Conservation (phyloP, 495 filamentous ascomycete species). For the Neurospora africana region DNA sequence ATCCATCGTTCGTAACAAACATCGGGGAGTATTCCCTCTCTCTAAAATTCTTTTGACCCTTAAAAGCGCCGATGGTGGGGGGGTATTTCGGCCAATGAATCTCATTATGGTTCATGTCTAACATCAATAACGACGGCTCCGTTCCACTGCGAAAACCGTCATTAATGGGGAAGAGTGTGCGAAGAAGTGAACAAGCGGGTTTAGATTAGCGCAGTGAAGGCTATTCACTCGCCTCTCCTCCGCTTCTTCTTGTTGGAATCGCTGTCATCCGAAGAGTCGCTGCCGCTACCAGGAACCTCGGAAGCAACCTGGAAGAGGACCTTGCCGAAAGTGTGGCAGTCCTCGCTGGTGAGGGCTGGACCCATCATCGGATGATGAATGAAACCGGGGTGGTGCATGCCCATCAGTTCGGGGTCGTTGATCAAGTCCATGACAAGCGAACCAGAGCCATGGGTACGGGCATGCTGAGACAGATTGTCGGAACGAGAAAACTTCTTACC, state of each 20-base stretch:
- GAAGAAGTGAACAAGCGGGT: conserved; percentile 21
- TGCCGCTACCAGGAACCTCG: conserved; percentile 50
- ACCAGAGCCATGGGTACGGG: conserved; percentile 83
- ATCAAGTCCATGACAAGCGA: conserved; percentile 84
- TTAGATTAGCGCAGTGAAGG: background rate
- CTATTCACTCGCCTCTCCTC: conserved; percentile 50
- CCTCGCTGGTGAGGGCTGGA: conserved; percentile 35
- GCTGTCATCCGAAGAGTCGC: conserved; percentile 45
- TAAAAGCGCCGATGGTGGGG: conserved; percentile 10
- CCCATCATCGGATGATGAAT: conserved; percentile 14
- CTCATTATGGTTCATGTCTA: conserved; percentile 27
- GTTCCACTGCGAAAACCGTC: conserved; percentile 24
- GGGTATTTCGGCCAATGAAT: conserved; percentile 13
- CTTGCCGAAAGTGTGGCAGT: conserved; percentile 51
- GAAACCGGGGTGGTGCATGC: conserved; percentile 9
- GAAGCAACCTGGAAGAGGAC: conserved; percentile 69
- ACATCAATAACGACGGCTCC: conserved; percentile 27
- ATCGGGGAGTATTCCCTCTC: conserved; percentile 4
- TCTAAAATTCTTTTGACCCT: conserved; percentile 7
- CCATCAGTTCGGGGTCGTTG: conserved; percentile 52
- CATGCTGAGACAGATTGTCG: conserved; percentile 94
- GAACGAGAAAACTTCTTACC: conserved; percentile 98
- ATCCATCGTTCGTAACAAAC: conserved; percentile 7
- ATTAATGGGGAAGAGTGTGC: conserved; percentile 28
- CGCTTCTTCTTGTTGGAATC: conserved; percentile 59